Conservation (phyloP, 2,329 filamentous ascomycete genomes). For the Neofusicoccum umdonicola region DNA sequence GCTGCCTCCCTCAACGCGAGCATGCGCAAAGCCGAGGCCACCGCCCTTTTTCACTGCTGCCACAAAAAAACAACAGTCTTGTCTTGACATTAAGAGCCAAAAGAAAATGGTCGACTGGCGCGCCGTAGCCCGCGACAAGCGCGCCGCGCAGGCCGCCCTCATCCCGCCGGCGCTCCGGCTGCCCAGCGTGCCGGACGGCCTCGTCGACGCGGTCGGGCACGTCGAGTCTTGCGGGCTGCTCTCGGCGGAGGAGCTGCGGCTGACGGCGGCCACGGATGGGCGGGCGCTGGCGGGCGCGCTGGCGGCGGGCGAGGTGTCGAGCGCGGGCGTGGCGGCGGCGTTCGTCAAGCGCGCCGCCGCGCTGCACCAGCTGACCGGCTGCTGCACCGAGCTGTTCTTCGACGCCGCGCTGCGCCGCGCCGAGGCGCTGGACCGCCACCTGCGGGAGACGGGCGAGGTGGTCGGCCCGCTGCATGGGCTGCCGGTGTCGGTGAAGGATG, state of each 20-base stretch:
- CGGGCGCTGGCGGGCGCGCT: constrained; percentile 30
- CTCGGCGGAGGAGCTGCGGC: constrained; percentile 30
- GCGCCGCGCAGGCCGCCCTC: background rate
- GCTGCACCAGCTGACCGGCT: constrained; percentile 56
- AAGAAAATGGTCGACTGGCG: background rate
- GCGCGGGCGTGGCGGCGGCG: constrained; percentile 48
- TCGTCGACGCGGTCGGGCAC: background rate
- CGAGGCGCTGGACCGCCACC: constrained; percentile 42
- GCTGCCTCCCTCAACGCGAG: too few relatives aligned
- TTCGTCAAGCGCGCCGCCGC: constrained; percentile 54
- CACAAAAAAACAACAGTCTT: too few relatives aligned
- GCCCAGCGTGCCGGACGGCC: background rate
- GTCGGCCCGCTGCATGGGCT: constrained; percentile 48
- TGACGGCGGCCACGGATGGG: constrained; percentile 37
- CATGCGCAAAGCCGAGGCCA: too few relatives aligned
- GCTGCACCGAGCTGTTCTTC: constrained; percentile 47
- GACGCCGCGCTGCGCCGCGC: constrained; percentile 44
- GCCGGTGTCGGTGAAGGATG: constrained; percentile 50
- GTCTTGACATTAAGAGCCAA: too few relatives aligned
- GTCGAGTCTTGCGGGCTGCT: constrained; percentile 28
- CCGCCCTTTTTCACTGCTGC: too few relatives aligned
- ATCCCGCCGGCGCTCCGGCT: background rate
- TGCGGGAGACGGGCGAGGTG: constrained; percentile 32
- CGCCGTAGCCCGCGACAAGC: background rate
- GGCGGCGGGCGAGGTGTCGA: constrained; percentile 24